These are phyloP conservation scores for Solanum pinnatisectum DNA, from an alignment of 257 asterid species.

Conservation along the genomic window DNA sequence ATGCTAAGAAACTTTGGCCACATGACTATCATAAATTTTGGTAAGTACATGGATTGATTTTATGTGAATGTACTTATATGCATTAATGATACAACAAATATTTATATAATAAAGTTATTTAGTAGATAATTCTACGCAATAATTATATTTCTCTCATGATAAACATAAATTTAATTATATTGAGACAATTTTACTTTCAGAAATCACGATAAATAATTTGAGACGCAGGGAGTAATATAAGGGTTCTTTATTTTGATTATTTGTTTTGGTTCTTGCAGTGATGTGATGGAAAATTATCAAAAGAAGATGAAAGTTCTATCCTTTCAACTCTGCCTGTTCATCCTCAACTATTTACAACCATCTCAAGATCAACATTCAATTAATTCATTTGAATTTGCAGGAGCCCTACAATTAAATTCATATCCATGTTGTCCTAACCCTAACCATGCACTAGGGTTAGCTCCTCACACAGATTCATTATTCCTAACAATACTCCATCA, in stretches of 20 bases:
- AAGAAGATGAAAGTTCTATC: background rate
- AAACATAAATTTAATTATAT: background rate
- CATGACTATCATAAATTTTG: conserved; percentile 36
- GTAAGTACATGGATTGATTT: conserved; percentile 32
- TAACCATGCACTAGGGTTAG: background rate
- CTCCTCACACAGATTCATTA: background rate
- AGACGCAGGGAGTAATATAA: background rate
- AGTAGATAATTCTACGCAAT: too few species aligned
- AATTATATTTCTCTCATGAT: background rate
- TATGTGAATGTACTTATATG: background rate
- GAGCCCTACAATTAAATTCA: conserved; percentile 44
- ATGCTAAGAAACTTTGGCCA: background rate
- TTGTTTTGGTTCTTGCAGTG: background rate
- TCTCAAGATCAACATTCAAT: background rate
- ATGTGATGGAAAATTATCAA: background rate
- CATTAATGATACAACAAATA: background rate
- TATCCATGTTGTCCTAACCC: background rate
- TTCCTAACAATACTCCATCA: background rate
- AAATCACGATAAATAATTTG: background rate
- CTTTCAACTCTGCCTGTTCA: background rate
- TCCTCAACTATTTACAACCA: background rate
- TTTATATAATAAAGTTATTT: background rate
- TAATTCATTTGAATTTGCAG: conserved; percentile 19
- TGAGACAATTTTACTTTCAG: background rate
- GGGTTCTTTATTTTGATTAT: background rate